A percentile compares a stretch with the other conserved stretches of the same genome.
Evolutionary conservation across 1,139 yeast genomes (phyloP).

Genomic region (Scheffersomyces lignicola): DNA sequence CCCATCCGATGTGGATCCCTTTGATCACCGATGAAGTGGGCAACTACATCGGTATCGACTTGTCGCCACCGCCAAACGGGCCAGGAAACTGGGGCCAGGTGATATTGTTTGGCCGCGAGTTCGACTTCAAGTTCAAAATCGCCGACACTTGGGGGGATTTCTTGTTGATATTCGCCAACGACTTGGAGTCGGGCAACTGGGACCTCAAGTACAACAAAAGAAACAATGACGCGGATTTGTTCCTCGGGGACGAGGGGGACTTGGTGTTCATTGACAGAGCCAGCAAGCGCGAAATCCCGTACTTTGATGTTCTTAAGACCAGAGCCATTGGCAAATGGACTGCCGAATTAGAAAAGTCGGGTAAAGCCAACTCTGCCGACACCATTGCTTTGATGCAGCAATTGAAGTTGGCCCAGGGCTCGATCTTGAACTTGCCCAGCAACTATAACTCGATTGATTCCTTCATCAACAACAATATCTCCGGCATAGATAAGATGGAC

Average conservation of each 20-base stretch:
- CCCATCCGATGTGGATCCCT: conserved; percentile 91
- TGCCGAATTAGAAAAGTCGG: conserved; percentile 19
- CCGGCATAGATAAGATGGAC: conserved; percentile 12
- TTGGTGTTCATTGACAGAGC: conserved; percentile 59
- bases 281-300: conserved; percentile 51
- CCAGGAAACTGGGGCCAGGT: conserved; percentile 79
- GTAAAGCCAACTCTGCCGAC: conserved; percentile 15
- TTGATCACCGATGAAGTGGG: conserved; percentile 85
- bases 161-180: conserved; percentile 76
- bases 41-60: conserved; percentile 84
- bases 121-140: conserved; percentile 75
- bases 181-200: conserved; percentile 78
- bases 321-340: conserved; percentile 36
- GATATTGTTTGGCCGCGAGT: conserved; percentile 85
- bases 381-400: conserved; percentile 23
- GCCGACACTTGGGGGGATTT: conserved; percentile 89
- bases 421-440: conserved; percentile 18
- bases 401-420: conserved; percentile 21
- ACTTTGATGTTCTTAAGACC: conserved; percentile 60
- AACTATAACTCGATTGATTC: conserved; percentile 26
- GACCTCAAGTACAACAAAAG: conserved; percentile 54
- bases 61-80: conserved; percentile 71
- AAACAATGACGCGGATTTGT: conserved; percentile 50
- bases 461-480: conserved; percentile 28
- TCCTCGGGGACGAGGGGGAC: conserved; percentile 68